Conservation (phyloP, 2,329 filamentous ascomycete species). For the Aspergillus jensenii region DNA sequence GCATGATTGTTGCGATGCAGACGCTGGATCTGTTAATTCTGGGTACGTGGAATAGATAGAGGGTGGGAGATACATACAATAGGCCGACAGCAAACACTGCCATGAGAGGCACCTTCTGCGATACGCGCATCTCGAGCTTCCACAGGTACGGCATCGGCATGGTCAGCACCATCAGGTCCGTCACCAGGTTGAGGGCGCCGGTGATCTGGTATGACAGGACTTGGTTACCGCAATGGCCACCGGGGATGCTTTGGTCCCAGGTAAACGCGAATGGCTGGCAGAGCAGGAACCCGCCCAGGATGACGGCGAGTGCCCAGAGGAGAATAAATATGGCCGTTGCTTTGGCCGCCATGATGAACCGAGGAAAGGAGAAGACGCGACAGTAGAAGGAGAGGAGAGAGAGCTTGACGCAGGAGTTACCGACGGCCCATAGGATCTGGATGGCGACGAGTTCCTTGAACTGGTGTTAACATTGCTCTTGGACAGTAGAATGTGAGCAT, state of each 20-base stretch:
- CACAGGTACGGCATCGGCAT: neutral
- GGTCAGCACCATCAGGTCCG: neutral
- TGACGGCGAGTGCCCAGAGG: neutral
- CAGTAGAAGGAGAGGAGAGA: conserved; percentile 2
- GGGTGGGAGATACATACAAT: neutral
- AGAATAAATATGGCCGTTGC: neutral
- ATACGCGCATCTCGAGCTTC: neutral
- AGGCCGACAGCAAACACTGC: neutral
- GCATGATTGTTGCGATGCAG: neutral
- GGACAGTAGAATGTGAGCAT: too few relatives aligned
- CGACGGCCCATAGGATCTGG: neutral
- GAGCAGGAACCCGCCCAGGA: neutral
- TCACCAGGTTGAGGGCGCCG: neutral
- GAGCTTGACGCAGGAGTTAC: neutral
- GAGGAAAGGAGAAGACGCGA: neutral
- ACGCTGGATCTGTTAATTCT: neutral
- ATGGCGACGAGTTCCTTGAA: neutral
- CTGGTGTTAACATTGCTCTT: too few relatives aligned
- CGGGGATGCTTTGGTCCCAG: neutral
- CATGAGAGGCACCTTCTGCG: neutral
- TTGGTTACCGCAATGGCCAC: neutral
- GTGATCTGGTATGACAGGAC: neutral
- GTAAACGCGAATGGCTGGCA: neutral
- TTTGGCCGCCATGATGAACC: neutral
- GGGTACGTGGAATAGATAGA: neutral